phyloP scores from a whole-genome alignment of 2,329 filamentous ascomycete genomes.

The Cladosporium sp. region DNA sequence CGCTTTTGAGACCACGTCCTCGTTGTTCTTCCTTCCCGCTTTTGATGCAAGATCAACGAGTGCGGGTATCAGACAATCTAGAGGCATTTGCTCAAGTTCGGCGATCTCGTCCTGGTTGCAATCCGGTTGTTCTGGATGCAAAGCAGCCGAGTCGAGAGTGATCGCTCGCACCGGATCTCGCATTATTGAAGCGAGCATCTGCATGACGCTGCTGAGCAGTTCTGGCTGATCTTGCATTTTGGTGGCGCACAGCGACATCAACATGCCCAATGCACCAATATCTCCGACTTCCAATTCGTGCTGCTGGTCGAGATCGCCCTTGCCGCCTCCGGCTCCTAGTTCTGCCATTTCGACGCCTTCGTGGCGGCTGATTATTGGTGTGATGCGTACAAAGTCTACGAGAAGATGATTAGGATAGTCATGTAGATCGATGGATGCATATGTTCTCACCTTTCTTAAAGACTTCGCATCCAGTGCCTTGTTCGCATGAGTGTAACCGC shows the following conservation, averaged over 20 bases:
- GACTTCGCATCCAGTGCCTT: constrained; percentile 58
- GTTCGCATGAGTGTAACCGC: constrained; percentile 82
- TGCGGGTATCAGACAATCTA: constrained; percentile 28
- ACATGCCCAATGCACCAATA: constrained; percentile 43
- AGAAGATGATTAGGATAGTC: neutral
- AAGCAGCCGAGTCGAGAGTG: constrained; percentile 18
- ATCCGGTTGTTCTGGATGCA: neutral
- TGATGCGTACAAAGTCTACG: constrained; percentile 64
- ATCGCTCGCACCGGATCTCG: constrained; percentile 18
- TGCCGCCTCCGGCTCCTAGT: constrained; percentile 72
- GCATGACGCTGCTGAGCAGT: constrained; percentile 32
- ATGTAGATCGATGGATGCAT: constrained; percentile 25
- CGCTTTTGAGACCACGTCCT: neutral
- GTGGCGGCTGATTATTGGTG: constrained; percentile 67
- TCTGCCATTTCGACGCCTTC: constrained; percentile 65
- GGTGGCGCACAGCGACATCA: constrained; percentile 49
- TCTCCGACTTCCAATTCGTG: constrained; percentile 62
- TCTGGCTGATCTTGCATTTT: constrained; percentile 34
- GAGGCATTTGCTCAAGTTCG: constrained; percentile 25
- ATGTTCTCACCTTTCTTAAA: constrained; percentile 36
- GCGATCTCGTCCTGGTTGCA: neutral
- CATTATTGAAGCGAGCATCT: constrained; percentile 29
- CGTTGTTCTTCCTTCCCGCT: constrained; percentile 14
- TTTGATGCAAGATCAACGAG: constrained; percentile 27
- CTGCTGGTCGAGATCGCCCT: constrained; percentile 66